phyloP scores from a whole-genome alignment of 2,329 filamentous ascomycete species.

The Sclerotiophoma versabilis region DNA sequence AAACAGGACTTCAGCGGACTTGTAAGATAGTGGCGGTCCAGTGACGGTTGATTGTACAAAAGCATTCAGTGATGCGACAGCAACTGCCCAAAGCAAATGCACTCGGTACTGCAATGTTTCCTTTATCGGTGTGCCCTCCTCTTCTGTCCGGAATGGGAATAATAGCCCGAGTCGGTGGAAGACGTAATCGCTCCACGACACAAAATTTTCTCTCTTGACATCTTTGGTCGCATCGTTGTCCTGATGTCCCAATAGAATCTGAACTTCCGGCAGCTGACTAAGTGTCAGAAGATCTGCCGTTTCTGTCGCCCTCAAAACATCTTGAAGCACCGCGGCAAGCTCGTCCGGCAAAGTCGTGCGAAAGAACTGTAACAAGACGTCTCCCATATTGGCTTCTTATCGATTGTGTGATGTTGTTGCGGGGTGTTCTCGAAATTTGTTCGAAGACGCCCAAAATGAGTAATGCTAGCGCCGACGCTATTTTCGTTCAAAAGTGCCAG shows the following conservation, averaged over 20 bases:
- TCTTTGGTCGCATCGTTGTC: slow-evolving; percentile 43
- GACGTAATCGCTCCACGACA: slow-evolving; percentile 55
- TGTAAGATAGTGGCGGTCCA: slow-evolving; percentile 76
- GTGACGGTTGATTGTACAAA: slow-evolving; percentile 91
- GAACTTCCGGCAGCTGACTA: slow-evolving; percentile 50
- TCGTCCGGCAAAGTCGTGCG: slow-evolving; percentile 53
- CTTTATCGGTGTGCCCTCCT: slow-evolving; percentile 27
- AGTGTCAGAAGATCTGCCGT: slow-evolving; percentile 53
- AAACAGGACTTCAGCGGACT: slow-evolving; percentile 58
- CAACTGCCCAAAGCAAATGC: slow-evolving; percentile 61
- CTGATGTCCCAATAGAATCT: slow-evolving; percentile 51
- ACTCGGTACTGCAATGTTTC: slow-evolving; percentile 51
- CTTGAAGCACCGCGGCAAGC: slow-evolving; percentile 47
- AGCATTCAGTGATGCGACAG: slow-evolving; percentile 73
- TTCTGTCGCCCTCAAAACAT: slow-evolving; percentile 50
- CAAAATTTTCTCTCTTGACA: slow-evolving; percentile 43
- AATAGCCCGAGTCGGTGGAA: slow-evolving; percentile 53
- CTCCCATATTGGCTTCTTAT: slow-evolving; percentile 47
- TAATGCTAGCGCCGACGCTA: slow-evolving; percentile 33
- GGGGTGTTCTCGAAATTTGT: slow-evolving; percentile 30
- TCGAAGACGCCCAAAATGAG: slow-evolving; percentile 34
- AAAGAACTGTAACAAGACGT: slow-evolving; percentile 53
- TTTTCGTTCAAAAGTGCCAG: slow-evolving; percentile 23
- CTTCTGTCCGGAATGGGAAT: slow-evolving; percentile 41
- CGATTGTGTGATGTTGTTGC: slow-evolving; percentile 23